Evolutionary conservation across 208 protist genomes (phyloP), one percentile per base, ranked within the genome.

Genomic region (Leishmania gerbilli): DNA sequence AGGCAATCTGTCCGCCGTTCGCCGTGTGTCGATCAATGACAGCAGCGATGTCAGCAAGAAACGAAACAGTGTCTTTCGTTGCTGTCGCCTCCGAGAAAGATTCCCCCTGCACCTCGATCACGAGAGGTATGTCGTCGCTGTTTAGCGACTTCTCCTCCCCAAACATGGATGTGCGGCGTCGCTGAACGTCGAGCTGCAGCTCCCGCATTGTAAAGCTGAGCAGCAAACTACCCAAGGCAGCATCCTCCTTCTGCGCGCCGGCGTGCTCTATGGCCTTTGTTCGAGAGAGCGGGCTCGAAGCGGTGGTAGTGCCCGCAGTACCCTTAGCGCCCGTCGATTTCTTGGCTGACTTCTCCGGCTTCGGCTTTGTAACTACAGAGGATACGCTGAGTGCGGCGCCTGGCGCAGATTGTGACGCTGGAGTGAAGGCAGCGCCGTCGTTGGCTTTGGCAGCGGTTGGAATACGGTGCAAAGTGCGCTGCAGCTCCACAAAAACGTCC

Each of bases 21-120:
- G 60, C 75, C 15, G 85, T 85, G 74, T 93, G 87, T 13, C 56
- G 56, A 31, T 90, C 81, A 6, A 95, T 74, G 31, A 91, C 87
- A 0, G 83, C 80, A 7, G 85, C 84, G 72, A 95, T 84, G 76
- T 93, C 92, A 21, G 91, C 83, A 8, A 92, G 56, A 76, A 95
- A 93, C 42, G 79, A 84, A 5, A 74, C 79, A 64, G 77, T 31
- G 34, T 74, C 79, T n/a, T 79, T 80, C 49, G 79, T 71, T 31
- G 75, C 81, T 1, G 79, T 71, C 65, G 64, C 55, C 56, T 83
- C 77, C 1, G 55, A 47, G 47, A 80, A 53, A 17, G 75, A 82
- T 21, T 53, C 60, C 24, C 76, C 75, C n/a, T 80, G 85, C 40
- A 93, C 40, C 49, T 91, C 88, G 77, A 93, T 91, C 56, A 93